phyloP scores from a whole-genome alignment of 805 yeast genomes.

The Saturnispora besseyi region DNA sequence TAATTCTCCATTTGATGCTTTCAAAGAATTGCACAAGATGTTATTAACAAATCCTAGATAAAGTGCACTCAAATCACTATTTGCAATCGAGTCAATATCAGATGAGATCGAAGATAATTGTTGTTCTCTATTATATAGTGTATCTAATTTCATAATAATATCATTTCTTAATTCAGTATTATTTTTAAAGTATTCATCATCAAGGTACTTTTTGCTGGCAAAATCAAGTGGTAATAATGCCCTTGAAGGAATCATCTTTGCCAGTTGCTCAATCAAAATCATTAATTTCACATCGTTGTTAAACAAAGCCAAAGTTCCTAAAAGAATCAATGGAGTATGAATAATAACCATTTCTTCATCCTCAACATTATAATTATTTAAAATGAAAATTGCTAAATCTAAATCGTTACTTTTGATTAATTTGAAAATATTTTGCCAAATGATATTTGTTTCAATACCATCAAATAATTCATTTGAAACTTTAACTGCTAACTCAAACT shows the following conservation, averaged over 20 bases:
- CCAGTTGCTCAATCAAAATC: constrained; percentile 32
- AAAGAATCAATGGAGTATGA: constrained; percentile 66
- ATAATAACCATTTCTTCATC: constrained; percentile 80
- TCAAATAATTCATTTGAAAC: constrained; percentile 71
- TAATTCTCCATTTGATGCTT: constrained; percentile 12
- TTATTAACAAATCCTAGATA: constrained; percentile 27
- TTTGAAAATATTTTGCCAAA: constrained; percentile 58
- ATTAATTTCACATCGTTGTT: constrained; percentile 28
- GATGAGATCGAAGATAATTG: not conserved
- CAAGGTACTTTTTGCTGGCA: constrained; percentile 21
- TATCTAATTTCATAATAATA: constrained; percentile 11
- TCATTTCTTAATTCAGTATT: constrained; percentile 12
- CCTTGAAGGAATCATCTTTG: constrained; percentile 53
- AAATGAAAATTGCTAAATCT: constrained; percentile 47
- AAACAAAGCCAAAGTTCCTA: constrained; percentile 32
- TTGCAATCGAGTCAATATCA: constrained; percentile 29
- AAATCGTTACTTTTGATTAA: constrained; percentile 34
- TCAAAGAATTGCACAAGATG: constrained; percentile 14
- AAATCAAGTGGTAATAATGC: constrained; percentile 49
- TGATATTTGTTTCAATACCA: constrained; percentile 69
- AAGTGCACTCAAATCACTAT: constrained; percentile 37
- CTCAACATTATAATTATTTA: constrained; percentile 58
- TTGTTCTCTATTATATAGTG: constrained; percentile 12
- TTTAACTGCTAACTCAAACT: constrained; percentile 39
- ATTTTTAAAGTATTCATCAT: constrained; percentile 4